phyloP scores from a whole-genome alignment of 192 early-diverging fungal species.

The Helicostylum pulchrum region DNA sequence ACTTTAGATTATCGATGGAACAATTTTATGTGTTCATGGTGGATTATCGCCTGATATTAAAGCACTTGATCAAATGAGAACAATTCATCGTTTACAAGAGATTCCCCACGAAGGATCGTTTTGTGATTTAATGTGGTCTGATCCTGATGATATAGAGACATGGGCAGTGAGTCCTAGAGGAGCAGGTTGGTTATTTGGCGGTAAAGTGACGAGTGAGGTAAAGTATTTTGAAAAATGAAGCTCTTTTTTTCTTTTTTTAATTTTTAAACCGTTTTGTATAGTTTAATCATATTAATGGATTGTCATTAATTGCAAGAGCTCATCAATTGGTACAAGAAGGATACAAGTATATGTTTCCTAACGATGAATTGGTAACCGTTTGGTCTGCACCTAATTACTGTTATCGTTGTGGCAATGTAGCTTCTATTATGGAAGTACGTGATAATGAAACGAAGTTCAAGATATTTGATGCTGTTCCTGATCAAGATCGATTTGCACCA shows the following conservation, averaged over 20 bases:
- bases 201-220: constrained; percentile 90
- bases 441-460: constrained; percentile 84
- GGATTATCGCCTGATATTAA: constrained; percentile 91
- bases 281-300: constrained; percentile 91
- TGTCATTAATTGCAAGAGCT: constrained; percentile 88
- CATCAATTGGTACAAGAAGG: constrained; percentile 99
- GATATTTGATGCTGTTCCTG: constrained; percentile 95
- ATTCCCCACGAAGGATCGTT: constrained; percentile 94
- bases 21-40: constrained; percentile 91
- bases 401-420: constrained; percentile 96
- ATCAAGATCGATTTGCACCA: constrained; percentile 67
- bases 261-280: constrained; percentile 18
- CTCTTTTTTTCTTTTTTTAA: too few relatives aligned
- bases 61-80: constrained; percentile 90
- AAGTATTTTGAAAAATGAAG: neutral
- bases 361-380: constrained; percentile 92
- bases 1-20: constrained; percentile 84
- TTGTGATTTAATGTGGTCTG: constrained; percentile 96
- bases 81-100: constrained; percentile 93
- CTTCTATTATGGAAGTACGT: constrained; percentile 87
- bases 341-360: constrained; percentile 91
- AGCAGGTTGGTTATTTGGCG: constrained; percentile 96
- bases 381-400: constrained; percentile 99
- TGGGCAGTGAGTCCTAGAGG: constrained; percentile 90
- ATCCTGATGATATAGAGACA: constrained; percentile 91